Evolutionary conservation across 2,329 filamentous ascomycete genomes (phyloP).

Genomic region (Cercospora janseana): DNA sequence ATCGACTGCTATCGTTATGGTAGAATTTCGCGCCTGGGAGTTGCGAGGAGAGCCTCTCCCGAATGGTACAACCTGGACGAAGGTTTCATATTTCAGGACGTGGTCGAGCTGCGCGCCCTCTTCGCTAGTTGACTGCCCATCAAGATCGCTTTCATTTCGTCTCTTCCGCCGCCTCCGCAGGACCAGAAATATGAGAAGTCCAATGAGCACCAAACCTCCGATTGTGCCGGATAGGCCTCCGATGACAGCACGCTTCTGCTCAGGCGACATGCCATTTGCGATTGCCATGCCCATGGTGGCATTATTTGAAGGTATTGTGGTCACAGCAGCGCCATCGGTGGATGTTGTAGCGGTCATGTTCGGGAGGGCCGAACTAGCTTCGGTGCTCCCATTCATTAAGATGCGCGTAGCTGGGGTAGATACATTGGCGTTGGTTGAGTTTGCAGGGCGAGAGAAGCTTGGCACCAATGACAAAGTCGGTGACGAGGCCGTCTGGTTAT

Average conservation of each 20-base stretch:
- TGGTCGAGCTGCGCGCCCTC: slow-evolving; percentile 14
- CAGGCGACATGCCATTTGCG: slow-evolving; percentile 7
- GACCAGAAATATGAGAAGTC: slow-evolving; percentile 30
- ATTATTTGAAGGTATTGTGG: slow-evolving; percentile 5
- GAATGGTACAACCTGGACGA: slow-evolving; percentile 10
- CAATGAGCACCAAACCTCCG: slow-evolving; percentile 33
- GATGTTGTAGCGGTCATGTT: background rate
- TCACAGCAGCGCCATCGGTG: slow-evolving; percentile 2
- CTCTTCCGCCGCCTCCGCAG: slow-evolving; percentile 28
- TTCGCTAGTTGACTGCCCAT: slow-evolving; percentile 16
- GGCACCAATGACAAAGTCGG: background rate
- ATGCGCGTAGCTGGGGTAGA: slow-evolving; percentile 9
- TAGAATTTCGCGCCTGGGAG: slow-evolving; percentile 20
- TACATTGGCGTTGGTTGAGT: slow-evolving; percentile 6
- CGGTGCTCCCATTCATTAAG: background rate
- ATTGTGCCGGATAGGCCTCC: slow-evolving; percentile 36
- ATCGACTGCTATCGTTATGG: slow-evolving; percentile 31
- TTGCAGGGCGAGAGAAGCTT: slow-evolving; percentile 10
- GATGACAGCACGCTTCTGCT: slow-evolving; percentile 32
- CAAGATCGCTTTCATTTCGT: slow-evolving; percentile 14
- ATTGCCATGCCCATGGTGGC: slow-evolving; percentile 15
- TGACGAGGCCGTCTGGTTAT: background rate
- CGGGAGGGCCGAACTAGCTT: background rate
- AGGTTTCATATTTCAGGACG: slow-evolving; percentile 10
- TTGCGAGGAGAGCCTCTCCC: slow-evolving; percentile 20